Evolutionary conservation across 306 rosid species (phyloP).

Genomic region (Vigna hirtella): DNA sequence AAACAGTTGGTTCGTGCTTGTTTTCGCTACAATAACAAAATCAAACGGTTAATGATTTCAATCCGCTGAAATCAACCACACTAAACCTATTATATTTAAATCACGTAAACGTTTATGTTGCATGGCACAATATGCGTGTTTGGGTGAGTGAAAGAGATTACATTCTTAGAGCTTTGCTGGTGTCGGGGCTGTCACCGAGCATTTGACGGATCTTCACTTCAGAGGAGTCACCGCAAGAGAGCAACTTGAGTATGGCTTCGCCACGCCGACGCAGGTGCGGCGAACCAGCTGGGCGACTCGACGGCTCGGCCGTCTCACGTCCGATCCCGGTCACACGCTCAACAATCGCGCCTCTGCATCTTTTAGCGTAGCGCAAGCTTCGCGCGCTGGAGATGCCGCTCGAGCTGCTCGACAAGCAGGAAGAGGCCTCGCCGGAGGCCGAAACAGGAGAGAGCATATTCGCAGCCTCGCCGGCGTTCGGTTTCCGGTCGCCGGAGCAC

Average conservation of each 20-base stretch:
- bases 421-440: constrained; percentile 59
- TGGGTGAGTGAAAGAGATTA: constrained; percentile 44
- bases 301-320: constrained; percentile 16
- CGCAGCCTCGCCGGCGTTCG: constrained; percentile 16
- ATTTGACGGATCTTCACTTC: constrained; percentile 79
- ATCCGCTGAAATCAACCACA: background rate
- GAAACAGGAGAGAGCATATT: constrained; percentile 50
- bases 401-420: constrained; percentile 67
- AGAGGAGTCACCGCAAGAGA: constrained; percentile 67
- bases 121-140: background rate
- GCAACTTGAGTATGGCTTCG: constrained; percentile 74
- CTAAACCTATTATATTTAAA: background rate
- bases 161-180: constrained; percentile 98
- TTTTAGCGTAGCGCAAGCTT: constrained; percentile 52
- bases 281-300: constrained; percentile 40
- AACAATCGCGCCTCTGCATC: constrained; percentile 40
- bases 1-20: background rate
- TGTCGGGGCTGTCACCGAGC: constrained; percentile 94
- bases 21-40: background rate
- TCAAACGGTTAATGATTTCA: background rate
- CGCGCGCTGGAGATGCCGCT: constrained; percentile 63
- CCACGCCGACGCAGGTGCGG: constrained; percentile 64
- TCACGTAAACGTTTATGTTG: background rate
- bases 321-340: constrained; percentile 33
- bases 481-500: constrained; percentile 45